Evolutionary conservation across 2,329 filamentous ascomycete genomes (phyloP), one percentile per base, ranked within the genome.

Genomic region (Diplodia seriata): DNA sequence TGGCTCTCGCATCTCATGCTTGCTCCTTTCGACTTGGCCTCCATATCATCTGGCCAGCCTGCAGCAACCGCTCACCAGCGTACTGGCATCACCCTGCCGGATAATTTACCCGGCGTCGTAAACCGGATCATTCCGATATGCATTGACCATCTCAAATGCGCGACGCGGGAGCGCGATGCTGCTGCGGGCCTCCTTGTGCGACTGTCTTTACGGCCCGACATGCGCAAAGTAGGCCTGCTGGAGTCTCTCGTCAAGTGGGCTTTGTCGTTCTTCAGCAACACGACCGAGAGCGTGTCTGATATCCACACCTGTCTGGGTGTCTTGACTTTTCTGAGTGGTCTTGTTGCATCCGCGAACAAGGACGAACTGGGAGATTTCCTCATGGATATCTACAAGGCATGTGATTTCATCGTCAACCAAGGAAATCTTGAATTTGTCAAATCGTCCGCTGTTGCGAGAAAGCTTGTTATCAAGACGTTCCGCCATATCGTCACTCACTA

Each of bases 101-200:
- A 76, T 1, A 80, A 86, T 38, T 80, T 93, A 1, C 93, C 94
- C 0, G 86, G 86, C 1, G 86, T 97, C 68, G 86, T 92, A 0
- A 81, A 87, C 6, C 86, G 92, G 15, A 83, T 95, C 11, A 81
- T 97, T 5, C 87, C 88, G 0, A 78, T 97, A 31, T 91, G 89
- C 7, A 81, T 93, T 66, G 85, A 86, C 68, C 92, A 93, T 74
- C 85, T 98, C 18, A 82, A 86, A 6, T 88, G 87, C 0, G 86
- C 94, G 0, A 93, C 94, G 0, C 97, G 97, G 73, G 94, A 97
- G 76, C 88, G 92, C 68, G 92, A 95, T 78, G 93, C 93, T 11
- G 94, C 95, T n/a, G 93, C 90, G 69, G 85, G 87, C 2, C 83
- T 98, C 29, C 83, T 99, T 8, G 91, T 97, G 20, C 87, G 93